phyloP scores from a whole-genome alignment of 805 yeast species.

The Candida pseudoglaebosa region DNA sequence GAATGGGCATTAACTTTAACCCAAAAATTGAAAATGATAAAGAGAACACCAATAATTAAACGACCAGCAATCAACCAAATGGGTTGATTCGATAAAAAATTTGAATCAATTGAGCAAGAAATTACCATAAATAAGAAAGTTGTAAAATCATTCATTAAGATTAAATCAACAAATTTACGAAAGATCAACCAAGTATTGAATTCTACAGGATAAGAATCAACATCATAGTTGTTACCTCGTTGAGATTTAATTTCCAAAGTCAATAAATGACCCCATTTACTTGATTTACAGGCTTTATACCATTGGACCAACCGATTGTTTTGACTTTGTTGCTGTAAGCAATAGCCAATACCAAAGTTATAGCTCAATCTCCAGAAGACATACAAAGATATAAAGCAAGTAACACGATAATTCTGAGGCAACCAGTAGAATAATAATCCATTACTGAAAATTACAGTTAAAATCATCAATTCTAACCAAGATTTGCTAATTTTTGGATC shows the following conservation, averaged over 20 bases:
- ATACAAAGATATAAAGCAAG: constrained; percentile 51
- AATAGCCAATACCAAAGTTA: constrained; percentile 74
- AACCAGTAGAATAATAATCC: constrained; percentile 28
- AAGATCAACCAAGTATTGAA: constrained; percentile 81
- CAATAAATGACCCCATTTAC: constrained; percentile 15
- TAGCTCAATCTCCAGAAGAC: constrained; percentile 72
- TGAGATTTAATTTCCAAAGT: constrained; percentile 32
- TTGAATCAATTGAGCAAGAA: constrained; percentile 39
- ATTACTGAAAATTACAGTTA: constrained; percentile 33
- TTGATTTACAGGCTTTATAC: constrained; percentile 25
- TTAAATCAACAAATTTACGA: constrained; percentile 74
- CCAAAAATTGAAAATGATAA: constrained; percentile 75
- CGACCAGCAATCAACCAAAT: constrained; percentile 45
- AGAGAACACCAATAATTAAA: constrained; percentile 52
- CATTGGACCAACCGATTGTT: constrained; percentile 49
- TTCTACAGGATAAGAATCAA: constrained; percentile 53
- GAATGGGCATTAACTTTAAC: constrained; percentile 85
- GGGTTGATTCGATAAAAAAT: constrained; percentile 38
- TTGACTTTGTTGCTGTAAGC: constrained; percentile 65
- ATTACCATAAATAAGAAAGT: constrained; percentile 66
- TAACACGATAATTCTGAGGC: constrained; percentile 20
- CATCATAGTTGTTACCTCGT: constrained; percentile 32
- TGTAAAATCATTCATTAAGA: constrained; percentile 80
- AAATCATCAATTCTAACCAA: constrained; percentile 57
- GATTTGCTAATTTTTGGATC: constrained; percentile 75